These are phyloP conservation scores for Dactylellina sp. DNA, from an alignment of 2,329 filamentous ascomycete genomes.

Conservation along the genomic window DNA sequence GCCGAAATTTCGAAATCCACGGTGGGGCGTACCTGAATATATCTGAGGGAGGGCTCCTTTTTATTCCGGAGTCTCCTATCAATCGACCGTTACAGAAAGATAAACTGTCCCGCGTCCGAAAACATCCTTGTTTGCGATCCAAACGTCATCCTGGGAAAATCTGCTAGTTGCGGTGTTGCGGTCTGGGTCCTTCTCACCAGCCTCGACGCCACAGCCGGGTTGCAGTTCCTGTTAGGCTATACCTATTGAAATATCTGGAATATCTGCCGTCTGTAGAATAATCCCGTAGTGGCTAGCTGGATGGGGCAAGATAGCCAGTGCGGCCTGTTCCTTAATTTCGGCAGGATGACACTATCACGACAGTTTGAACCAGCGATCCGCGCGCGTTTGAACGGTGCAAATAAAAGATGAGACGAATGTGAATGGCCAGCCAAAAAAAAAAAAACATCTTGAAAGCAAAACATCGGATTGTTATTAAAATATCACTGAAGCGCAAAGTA, in stretches of 20 bases:
- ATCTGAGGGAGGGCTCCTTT: not conserved
- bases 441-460: not conserved
- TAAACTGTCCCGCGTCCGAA: not conserved
- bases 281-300: conserved; percentile 43
- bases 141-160: no score
- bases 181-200: conserved; percentile 2
- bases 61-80: not conserved
- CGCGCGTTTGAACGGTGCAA: conserved; percentile 21
- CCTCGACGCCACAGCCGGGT: conserved; percentile 6
- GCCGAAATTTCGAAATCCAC: no score
- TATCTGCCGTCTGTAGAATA: no score
- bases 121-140: not conserved
- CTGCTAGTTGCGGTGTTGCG: no score
- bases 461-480: conserved; percentile 21
- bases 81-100: not conserved
- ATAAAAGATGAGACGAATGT: conserved; percentile 44
- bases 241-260: no score
- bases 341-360: conserved; percentile 21
- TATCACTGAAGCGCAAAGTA: conserved; percentile 42
- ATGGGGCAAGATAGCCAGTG: conserved; percentile 48
- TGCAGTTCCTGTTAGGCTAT: not conserved
- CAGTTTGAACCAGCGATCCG: conserved; percentile 11
- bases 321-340: conserved; percentile 51
- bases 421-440: not conserved
- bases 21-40: not conserved